phyloP scores from a whole-genome alignment of 2,329 filamentous ascomycete genomes.

The Penicillium sp. region DNA sequence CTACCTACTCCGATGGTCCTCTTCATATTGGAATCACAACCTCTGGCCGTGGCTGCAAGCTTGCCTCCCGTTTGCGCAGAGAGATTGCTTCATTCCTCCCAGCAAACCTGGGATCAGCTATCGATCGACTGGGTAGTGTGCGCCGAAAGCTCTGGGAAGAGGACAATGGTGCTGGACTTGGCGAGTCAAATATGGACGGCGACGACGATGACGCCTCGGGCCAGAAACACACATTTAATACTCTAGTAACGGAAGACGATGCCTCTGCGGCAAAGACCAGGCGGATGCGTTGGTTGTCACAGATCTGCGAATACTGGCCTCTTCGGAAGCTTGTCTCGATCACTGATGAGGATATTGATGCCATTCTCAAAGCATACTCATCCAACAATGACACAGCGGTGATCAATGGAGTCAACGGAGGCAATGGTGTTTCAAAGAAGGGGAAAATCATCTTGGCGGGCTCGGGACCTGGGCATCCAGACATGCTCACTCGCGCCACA shows the following conservation, averaged over 20 bases:
- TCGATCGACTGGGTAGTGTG: slow-evolving; percentile 73
- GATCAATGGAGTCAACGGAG: slow-evolving; percentile 7
- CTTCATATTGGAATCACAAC: slow-evolving; percentile 95
- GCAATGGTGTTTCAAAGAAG: slow-evolving; percentile 32
- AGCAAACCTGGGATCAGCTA: slow-evolving; percentile 71
- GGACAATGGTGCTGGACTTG: slow-evolving; percentile 59
- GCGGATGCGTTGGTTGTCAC: slow-evolving; percentile 87
- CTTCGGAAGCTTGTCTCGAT: slow-evolving; percentile 78
- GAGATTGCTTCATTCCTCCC: slow-evolving; percentile 85
- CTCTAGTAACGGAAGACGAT: slow-evolving; percentile 72
- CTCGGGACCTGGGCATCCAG: slow-evolving; percentile 88
- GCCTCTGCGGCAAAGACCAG: slow-evolving; percentile 73
- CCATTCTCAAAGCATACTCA: slow-evolving; percentile 72
- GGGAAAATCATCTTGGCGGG: slow-evolving; percentile 87
- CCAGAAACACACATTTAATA: slow-evolving; percentile 83
- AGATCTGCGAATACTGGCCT: slow-evolving; percentile 99
- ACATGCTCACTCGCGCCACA: slow-evolving; percentile 73
- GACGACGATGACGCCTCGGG: slow-evolving; percentile 52
- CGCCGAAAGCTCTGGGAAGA: slow-evolving; percentile 73
- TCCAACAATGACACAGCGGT: slow-evolving; percentile 29
- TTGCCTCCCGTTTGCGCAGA: slow-evolving; percentile 83
- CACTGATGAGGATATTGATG: slow-evolving; percentile 75
- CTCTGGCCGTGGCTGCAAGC: slow-evolving; percentile 90
- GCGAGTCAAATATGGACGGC: slow-evolving; percentile 46
- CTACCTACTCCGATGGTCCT: slow-evolving; percentile 85